Percentiles rank a stretch among this genome's conserved stretches.
These are phyloP conservation scores for Cardiospermum halicacabum DNA, from an alignment of 345 rosid species.

Conservation along the genomic window DNA sequence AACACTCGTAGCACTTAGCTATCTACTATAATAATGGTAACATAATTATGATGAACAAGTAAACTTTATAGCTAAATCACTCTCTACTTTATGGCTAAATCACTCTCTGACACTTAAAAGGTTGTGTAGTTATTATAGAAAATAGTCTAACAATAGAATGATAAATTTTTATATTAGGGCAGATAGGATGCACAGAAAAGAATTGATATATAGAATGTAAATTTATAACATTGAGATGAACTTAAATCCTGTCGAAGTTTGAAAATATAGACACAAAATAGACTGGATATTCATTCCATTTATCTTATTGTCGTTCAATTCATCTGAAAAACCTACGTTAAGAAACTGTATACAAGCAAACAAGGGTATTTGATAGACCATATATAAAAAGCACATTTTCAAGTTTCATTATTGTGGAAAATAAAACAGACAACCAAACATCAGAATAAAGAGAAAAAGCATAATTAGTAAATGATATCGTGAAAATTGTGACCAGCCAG, in stretches of 20 bases:
- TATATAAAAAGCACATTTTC: constrained; percentile 18
- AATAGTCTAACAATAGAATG: neutral
- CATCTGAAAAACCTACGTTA: neutral
- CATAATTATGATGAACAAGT: neutral
- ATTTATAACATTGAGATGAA: neutral
- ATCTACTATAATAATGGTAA: neutral
- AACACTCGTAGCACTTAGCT: too few species aligned
- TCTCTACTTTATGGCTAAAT: too few species aligned
- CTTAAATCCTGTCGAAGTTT: neutral
- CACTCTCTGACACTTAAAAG: too few species aligned
- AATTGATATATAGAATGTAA: neutral
- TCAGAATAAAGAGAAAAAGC: constrained; percentile 32
- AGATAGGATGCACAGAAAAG: neutral
- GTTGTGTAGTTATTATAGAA: neutral
- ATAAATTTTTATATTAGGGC: neutral
- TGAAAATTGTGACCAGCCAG: constrained; percentile 50
- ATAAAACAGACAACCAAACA: constrained; percentile 44
- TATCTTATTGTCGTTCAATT: neutral
- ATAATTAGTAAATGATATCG: constrained; percentile 42
- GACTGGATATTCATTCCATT: neutral
- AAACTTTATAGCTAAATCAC: neutral
- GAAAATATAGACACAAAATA: neutral
- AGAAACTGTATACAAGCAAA: neutral
- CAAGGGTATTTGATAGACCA: neutral
- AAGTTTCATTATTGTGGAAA: constrained; percentile 27